Evolutionary conservation across 1,284 basidiomycete species (phyloP).

Genomic region (Leccinum pachyderme): DNA sequence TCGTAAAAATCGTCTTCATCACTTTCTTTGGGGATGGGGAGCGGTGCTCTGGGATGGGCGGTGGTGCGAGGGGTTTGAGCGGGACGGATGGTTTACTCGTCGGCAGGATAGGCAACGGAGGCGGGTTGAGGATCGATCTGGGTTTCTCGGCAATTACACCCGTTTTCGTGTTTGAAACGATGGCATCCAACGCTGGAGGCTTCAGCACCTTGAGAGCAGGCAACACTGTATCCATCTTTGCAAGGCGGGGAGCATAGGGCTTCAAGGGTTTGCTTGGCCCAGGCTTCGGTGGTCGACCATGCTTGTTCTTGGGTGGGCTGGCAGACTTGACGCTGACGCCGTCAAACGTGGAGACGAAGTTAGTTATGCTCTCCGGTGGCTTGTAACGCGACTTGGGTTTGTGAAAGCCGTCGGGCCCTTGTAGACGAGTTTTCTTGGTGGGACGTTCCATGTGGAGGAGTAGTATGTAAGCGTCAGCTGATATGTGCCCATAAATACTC

Average conservation of each 20-base stretch:
- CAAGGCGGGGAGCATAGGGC: neutral
- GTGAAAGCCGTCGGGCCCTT: constrained; percentile 31
- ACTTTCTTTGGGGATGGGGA: constrained; percentile 22
- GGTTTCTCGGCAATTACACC: constrained; percentile 14
- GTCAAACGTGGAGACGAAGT: constrained; percentile 32
- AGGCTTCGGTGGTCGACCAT: constrained; percentile 19
- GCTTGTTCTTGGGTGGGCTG: constrained; percentile 10
- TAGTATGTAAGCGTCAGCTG: constrained; percentile 9
- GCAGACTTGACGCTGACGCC: neutral
- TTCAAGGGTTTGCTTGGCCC: constrained; percentile 18
- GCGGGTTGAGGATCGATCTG: constrained; percentile 29
- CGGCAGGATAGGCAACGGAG: constrained; percentile 17
- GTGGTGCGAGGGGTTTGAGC: constrained; percentile 29
- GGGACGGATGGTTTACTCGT: constrained; percentile 12
- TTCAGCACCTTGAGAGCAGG: constrained; percentile 19
- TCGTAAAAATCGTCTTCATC: constrained; percentile 44
- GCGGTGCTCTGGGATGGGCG: constrained; percentile 12
- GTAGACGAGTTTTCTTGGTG: constrained; percentile 26
- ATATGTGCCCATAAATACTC: constrained; percentile 11
- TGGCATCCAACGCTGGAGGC: constrained; percentile 9
- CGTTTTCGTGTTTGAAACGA: neutral
- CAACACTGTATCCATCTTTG: neutral
- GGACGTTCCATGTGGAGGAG: constrained; percentile 21
- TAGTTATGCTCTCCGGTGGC: constrained; percentile 30
- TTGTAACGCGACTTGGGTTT: constrained; percentile 30